Evolutionary conservation across 2,329 filamentous ascomycete genomes (phyloP), one percentile per base, ranked within the genome.

Genomic region (Colletotrichum endophyticum): DNA sequence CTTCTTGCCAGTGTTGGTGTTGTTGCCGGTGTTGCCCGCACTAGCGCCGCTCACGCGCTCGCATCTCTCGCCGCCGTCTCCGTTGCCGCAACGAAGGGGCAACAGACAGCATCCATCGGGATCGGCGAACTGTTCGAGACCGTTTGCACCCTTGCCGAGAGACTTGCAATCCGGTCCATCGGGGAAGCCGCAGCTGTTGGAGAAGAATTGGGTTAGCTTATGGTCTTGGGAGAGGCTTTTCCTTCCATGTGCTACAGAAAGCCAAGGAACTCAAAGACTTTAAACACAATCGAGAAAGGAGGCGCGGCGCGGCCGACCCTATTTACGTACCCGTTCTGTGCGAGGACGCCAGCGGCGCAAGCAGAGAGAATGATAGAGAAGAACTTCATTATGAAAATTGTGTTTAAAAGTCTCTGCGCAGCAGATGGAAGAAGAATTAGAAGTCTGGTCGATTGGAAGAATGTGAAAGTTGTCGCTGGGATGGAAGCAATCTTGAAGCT

Each of bases 81-180:
- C 63, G 9, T 73, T 73, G 6, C 69, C 53, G 11, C 73, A 73
- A 2, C 73, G 69, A 11, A 53, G 13, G 8, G 73, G 73, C 8
- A 73, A 16, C 9, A 68, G 19, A 27, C 69, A 73, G n/a, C 69
- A 72, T 9, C 69, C 69, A 27, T 67, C 56, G 3, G 34, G 64
- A n/a, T 75, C 69, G 5, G 34, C 32, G 13, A 76, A 74, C n/a
- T 70, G 74, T 61, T 74, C 71, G 4, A 74, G 64, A 8, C 70
- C 71, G 5, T 69, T 61, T 4, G 59, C 57, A 1, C 71, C 57
- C 13, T 44, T 32, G 32, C 59, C 70, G n/a, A 74, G 28, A 2
- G 71, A 76, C 22, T 74, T n/a, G 44, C 74, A 73, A 22, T 59
- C 30, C 7, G 57, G 70, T 15, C 56, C 56, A 13, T 68, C 56